Conservation (phyloP, 495 filamentous ascomycete species). For the Talaromyces proteolyticus region DNA sequence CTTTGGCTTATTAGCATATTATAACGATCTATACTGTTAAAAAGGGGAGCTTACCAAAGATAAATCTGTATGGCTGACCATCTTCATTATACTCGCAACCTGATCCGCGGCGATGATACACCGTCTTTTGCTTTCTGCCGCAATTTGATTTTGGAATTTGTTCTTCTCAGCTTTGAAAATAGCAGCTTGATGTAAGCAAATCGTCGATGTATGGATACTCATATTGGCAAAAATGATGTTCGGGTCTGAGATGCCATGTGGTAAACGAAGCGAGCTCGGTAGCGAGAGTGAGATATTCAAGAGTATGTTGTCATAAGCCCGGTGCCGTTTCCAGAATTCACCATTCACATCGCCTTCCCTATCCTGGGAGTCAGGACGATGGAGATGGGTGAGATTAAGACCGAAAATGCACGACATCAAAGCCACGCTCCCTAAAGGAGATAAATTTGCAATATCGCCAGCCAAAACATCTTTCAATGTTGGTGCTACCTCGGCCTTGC, state of each 20-base stretch:
- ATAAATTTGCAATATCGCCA: slow-evolving; percentile 66
- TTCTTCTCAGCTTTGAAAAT: slow-evolving; percentile 97
- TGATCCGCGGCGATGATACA: slow-evolving; percentile 93
- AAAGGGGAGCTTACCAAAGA: slow-evolving; percentile 17
- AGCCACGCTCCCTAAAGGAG: slow-evolving; percentile 74
- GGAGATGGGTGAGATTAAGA: slow-evolving; percentile 88
- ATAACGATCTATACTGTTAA: no score
- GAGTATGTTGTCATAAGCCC: slow-evolving; percentile 83
- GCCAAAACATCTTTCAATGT: slow-evolving; percentile 66
- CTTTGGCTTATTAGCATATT: slow-evolving; percentile 40
- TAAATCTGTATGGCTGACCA: slow-evolving; percentile 87
- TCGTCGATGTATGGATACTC: slow-evolving; percentile 93
- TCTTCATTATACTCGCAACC: slow-evolving; percentile 94
- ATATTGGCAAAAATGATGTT: slow-evolving; percentile 96
- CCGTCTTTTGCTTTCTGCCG: slow-evolving; percentile 82
- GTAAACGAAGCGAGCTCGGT: slow-evolving; percentile 77
- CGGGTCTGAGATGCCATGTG: slow-evolving; percentile 64
- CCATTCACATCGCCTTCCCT: slow-evolving; percentile 86
- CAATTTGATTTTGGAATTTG: slow-evolving; percentile 66
- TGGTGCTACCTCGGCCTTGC: slow-evolving; percentile 63
- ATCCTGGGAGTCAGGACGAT: slow-evolving; percentile 80
- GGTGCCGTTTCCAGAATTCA: slow-evolving; percentile 93
- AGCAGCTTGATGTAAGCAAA: slow-evolving; percentile 95
- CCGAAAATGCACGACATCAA: slow-evolving; percentile 87
- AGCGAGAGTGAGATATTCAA: slow-evolving; percentile 79